Base-by-base conservation (phyloP, 2,329 filamentous ascomycete genomes). In the Arthrobotrys iridis region DNA sequence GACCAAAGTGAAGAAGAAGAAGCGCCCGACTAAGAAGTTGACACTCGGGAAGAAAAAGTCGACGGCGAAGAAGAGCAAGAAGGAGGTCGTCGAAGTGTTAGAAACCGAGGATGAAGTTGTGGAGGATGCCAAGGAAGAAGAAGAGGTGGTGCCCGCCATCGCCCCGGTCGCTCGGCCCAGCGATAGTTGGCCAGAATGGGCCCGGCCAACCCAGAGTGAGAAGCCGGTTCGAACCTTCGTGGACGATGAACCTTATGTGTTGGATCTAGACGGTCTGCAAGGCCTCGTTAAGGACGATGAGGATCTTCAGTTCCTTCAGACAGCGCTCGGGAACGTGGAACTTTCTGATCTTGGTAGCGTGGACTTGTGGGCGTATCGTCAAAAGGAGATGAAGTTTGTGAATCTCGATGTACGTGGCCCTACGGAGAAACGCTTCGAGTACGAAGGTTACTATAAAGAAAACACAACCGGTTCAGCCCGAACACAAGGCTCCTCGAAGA, bases 401-500 rank as follows among this genome's bases (percentile, higher is more conserved):
- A 91, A 91, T 81, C 85, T 85, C 37, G 83, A 85, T 52, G 87
- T 74, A 15, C 52, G 70, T 15, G 70, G 72, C 7, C 18, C 78
- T 78, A 30, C 79, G 80, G 15, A 80, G 76, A 20, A 80, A 73
- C 24, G 79, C 85, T 0, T 82, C 85, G 13, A 80, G 80, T 15
- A 89, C 90, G 46, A 85, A 86, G 30, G 88, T 88, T 74, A 67
- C 79, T 98, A 97, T 80, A 92, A 97, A 41, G 89, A 92, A 0
- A 99, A 97, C 78, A 77, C 86, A 0, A 93, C 93, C 7, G 95
- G 95, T 33, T 91, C 89, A 79, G 95, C 95, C 67, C 88, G 95
- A 67, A 97, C 95, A 0, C 93, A 99, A 83, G 93, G 93, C 26
- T 89, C 93, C 80, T 94, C 96, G 85, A 96, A 94, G 85, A 98